Evolutionary conservation across 176 grass and related monocot species (phyloP).

Genomic region (Tillandsia leiboldiana): DNA sequence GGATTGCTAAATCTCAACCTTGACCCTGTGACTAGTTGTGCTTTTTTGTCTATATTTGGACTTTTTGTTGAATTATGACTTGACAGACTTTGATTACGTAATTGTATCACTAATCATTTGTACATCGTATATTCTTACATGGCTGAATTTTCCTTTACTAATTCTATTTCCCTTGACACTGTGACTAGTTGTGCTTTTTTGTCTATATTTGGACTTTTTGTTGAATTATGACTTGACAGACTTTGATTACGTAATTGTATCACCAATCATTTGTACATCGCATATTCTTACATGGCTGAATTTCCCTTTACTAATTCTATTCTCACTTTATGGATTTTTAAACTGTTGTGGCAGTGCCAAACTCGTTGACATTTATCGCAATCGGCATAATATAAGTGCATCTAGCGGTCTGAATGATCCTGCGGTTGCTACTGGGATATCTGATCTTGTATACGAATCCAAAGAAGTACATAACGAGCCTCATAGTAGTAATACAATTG

Average conservation of each 20-base stretch:
- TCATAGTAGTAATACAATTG: slow-evolving; percentile 30
- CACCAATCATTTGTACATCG: background rate
- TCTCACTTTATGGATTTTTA: slow-evolving; percentile 11
- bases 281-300: background rate
- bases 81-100: background rate
- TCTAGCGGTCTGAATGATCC: slow-evolving; percentile 80
- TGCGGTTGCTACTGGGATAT: slow-evolving; percentile 96
- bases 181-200: too few relatives aligned
- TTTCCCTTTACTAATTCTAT: background rate
- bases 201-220: too few relatives aligned
- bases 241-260: background rate
- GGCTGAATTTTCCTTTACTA: background rate
- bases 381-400: slow-evolving; percentile 86
- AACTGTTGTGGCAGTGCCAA: slow-evolving; percentile 55
- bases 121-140: background rate
- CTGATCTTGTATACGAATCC: slow-evolving; percentile 88
- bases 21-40: too few relatives aligned
- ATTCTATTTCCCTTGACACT: background rate
- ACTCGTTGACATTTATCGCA: slow-evolving; percentile 93
- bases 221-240: background rate
- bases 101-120: background rate
- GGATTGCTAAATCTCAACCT: background rate
- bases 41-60: too few relatives aligned
- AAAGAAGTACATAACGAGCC: slow-evolving; percentile 66
- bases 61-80: background rate